Evolutionary conservation across 75 land plant genomes (phyloP).

Genomic region (Cryptomeria japonica): DNA sequence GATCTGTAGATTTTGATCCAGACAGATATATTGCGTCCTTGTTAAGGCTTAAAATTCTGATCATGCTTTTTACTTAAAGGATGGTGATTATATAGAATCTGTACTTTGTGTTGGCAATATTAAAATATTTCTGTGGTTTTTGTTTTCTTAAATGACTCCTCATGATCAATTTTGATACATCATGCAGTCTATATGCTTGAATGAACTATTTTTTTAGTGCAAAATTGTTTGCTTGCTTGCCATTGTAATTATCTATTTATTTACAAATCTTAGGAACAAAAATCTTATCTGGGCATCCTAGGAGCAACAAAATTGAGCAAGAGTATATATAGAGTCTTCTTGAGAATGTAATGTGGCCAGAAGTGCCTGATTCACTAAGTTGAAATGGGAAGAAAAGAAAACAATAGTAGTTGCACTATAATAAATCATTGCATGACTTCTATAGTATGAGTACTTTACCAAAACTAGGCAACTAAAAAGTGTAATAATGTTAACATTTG

Average conservation of each 20-base stretch:
- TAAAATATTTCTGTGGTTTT: neutral
- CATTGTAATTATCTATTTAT: slow-evolving; percentile 3
- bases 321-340: neutral
- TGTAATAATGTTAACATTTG: neutral
- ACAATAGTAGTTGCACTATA: neutral
- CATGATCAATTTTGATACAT: neutral
- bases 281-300: neutral
- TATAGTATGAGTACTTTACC: neutral
- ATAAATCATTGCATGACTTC: neutral
- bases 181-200: neutral
- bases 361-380: neutral
- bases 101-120: neutral
- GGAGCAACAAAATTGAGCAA: neutral
- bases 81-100: neutral
- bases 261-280: neutral
- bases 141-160: neutral
- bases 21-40: neutral
- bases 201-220: neutral
- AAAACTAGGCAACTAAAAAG: neutral
- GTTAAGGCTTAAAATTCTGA: neutral
- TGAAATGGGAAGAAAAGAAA: neutral
- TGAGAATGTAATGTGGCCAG: neutral
- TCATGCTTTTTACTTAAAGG: neutral
- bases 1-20: neutral
- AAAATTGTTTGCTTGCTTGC: neutral